Conservation (phyloP, 2,329 filamentous ascomycete genomes). For the Nigrospora sphaerica region DNA sequence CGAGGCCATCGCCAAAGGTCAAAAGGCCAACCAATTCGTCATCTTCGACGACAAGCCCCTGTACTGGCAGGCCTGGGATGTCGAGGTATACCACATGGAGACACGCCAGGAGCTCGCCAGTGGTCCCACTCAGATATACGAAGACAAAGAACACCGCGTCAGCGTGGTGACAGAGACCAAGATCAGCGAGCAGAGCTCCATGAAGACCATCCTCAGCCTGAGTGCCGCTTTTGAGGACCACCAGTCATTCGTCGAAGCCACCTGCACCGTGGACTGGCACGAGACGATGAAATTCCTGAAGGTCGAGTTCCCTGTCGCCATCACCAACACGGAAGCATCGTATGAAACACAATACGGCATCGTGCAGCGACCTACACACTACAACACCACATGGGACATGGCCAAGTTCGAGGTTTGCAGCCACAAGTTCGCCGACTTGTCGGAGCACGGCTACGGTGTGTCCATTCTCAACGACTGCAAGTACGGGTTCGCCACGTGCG, state of each 20-base stretch:
- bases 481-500: conserved; percentile 88
- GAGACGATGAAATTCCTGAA: conserved; percentile 98
- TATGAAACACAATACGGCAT: conserved; percentile 96
- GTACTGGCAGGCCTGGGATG: conserved; percentile 98
- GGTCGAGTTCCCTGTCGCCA: conserved; percentile 92
- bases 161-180: conserved; percentile 78
- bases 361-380: conserved; percentile 84
- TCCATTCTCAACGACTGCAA: conserved; percentile 93
- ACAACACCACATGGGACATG: conserved; percentile 98
- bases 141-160: conserved; percentile 66
- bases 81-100: conserved; percentile 91
- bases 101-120: conserved; percentile 71
- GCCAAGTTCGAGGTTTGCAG: conserved; percentile 96
- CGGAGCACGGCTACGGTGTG: conserved; percentile 81
- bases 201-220: conserved; percentile 80
- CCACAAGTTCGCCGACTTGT: conserved; percentile 89
- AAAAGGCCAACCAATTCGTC: conserved; percentile 84
- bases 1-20: conserved; percentile 67
- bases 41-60: conserved; percentile 96
- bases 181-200: conserved; percentile 80
- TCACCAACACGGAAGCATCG: conserved; percentile 83
- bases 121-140: conserved; percentile 62
- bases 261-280: conserved; percentile 89
- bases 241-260: conserved; percentile 67
- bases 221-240: conserved; percentile 59